Conservation (phyloP, 1,284 basidiomycete genomes). For the Cutaneotrichosporon sp. region DNA sequence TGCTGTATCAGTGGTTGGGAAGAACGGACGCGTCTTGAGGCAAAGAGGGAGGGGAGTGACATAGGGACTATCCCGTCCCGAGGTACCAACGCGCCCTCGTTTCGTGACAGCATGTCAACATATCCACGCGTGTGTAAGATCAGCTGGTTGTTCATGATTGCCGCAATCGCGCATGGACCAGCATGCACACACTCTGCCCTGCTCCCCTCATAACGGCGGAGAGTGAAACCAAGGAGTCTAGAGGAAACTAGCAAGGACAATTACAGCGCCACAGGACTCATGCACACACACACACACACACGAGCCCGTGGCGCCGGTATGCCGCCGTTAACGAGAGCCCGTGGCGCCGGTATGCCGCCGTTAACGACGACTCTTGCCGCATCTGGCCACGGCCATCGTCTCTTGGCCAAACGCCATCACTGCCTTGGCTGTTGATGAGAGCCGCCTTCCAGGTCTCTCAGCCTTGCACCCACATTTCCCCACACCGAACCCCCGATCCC, state of each 20-base stretch:
- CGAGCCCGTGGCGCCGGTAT: not conserved
- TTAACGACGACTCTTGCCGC: not conserved
- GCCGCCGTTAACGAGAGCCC: not conserved
- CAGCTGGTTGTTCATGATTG: not conserved
- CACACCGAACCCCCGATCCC: not conserved
- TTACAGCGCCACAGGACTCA: not conserved
- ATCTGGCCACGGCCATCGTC: not conserved
- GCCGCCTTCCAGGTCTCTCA: not conserved
- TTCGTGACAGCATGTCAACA: not conserved
- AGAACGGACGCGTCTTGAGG: not conserved
- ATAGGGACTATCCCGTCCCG: not conserved
- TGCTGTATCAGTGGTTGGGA: not conserved
- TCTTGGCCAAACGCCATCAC: not conserved
- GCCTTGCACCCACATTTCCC: not conserved
- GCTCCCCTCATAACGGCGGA: not conserved
- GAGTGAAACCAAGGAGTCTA: not conserved
- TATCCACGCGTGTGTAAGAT: not conserved
- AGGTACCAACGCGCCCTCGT: not conserved
- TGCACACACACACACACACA: not conserved
- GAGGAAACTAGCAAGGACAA: not conserved
- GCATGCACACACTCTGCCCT: not conserved
- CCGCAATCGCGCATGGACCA: not conserved
- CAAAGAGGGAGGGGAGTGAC: not conserved
- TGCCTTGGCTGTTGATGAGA: too few species aligned
- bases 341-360: not conserved